A percentile compares a stretch with the other conserved stretches of the same genome.
Evolutionary conservation across 2,329 filamentous ascomycete genomes (phyloP).

Genomic region (Epichloe aotearoae): DNA sequence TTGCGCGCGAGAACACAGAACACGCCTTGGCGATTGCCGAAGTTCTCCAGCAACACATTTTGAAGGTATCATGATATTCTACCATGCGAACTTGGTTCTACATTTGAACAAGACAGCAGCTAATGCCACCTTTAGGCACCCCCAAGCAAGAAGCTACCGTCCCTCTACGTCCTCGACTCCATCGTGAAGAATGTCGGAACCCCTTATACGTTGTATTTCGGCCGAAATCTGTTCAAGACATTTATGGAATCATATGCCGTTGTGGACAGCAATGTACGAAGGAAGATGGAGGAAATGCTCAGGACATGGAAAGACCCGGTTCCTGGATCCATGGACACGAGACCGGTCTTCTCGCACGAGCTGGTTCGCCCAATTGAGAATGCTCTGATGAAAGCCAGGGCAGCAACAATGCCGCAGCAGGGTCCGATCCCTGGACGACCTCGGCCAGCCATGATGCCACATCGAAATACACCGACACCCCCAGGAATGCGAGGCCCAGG

Average conservation of each 20-base stretch:
- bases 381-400: conserved; percentile 71
- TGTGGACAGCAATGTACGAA: conserved; percentile 68
- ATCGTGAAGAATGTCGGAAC: conserved; percentile 98
- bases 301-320: conserved; percentile 97
- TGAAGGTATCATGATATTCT: conserved; percentile 50
- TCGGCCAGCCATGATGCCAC: conserved; percentile 40
- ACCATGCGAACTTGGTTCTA: background rate
- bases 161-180: conserved; percentile 95
- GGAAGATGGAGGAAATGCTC: conserved; percentile 93
- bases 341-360: conserved; percentile 80
- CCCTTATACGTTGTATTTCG: conserved; percentile 91
- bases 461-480: conserved; percentile 63
- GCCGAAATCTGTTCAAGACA: conserved; percentile 78
- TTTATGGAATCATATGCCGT: conserved; percentile 95
- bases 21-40: conserved; percentile 88
- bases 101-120: conserved; percentile 9
- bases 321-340: conserved; percentile 81
- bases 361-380: conserved; percentile 87
- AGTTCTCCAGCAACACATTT: conserved; percentile 84
- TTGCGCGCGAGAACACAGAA: conserved; percentile 94
- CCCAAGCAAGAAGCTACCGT: conserved; percentile 79
- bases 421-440: conserved; percentile 30
- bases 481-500: conserved; percentile 32
- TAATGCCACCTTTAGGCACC: conserved; percentile 52
- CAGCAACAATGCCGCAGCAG: conserved; percentile 44